Evolutionary conservation across 257 asterid species (phyloP).

Genomic region (Solanum dulcamara): DNA sequence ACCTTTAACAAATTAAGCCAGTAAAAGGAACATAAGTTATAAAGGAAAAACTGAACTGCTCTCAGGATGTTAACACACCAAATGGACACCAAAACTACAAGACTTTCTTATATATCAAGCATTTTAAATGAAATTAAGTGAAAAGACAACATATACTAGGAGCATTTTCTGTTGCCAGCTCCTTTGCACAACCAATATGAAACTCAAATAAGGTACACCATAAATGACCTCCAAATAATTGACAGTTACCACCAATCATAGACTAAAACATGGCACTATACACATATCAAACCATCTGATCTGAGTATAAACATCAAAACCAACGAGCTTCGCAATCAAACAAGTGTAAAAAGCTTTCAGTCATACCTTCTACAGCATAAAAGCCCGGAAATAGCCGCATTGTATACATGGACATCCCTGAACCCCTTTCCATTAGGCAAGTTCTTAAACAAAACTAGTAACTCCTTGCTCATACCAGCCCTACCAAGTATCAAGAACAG

Average conservation of each 20-base stretch:
- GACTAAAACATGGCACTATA: not conserved
- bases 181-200: not conserved
- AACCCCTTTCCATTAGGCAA: slow-evolving; percentile 44
- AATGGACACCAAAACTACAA: not conserved
- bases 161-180: not conserved
- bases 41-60: not conserved
- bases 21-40: not conserved
- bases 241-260: not conserved
- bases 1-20: slow-evolving; percentile 26
- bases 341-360: not conserved
- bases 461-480: slow-evolving; percentile 55
- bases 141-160: not conserved
- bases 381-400: slow-evolving; percentile 77
- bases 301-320: not conserved
- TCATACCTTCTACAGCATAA: slow-evolving; percentile 56
- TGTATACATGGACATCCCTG: slow-evolving; percentile 67
- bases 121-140: not conserved
- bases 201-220: not conserved
- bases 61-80: not conserved
- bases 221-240: not conserved
- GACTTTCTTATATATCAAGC: not conserved
- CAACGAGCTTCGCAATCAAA: not conserved
- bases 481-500: slow-evolving; percentile 60
- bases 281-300: not conserved
- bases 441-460: slow-evolving; percentile 53